Conservation (phyloP, 2,329 filamentous ascomycete species). For the Chaetomium olivaceum region DNA sequence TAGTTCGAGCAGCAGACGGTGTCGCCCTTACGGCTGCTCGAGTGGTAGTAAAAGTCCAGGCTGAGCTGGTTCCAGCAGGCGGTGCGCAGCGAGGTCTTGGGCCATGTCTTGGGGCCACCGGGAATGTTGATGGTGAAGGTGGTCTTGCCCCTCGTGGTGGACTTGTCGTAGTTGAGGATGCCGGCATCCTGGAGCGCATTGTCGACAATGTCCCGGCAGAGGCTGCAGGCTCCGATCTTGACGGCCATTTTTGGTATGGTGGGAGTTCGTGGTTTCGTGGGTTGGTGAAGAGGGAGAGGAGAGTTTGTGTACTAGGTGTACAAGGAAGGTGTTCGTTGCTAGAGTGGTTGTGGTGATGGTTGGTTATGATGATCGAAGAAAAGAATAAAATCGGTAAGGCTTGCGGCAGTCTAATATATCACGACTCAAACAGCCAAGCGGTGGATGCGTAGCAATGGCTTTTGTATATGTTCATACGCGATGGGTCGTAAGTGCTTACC, state of each 20-base stretch:
- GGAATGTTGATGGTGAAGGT: conserved; percentile 3
- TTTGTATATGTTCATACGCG: too few relatives aligned
- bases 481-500: too few relatives aligned
- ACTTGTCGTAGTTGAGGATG: not conserved
- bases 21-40: not conserved
- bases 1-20: conserved; percentile 4
- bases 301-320: too few relatives aligned
- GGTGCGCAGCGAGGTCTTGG: not conserved
- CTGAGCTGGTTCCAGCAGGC: conserved; percentile 3
- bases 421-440: not conserved
- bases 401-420: not conserved
- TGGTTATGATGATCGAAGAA: not conserved
- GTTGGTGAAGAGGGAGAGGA: not conserved
- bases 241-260: not conserved
- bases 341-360: not conserved
- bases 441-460: not conserved
- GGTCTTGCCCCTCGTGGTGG: not conserved
- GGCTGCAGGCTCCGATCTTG: conserved; percentile 4
- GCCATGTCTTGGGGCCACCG: not conserved
- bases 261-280: not conserved
- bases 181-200: not conserved
- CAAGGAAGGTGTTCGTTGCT: not conserved
- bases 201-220: not conserved
- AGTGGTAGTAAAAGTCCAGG: conserved; percentile 2
- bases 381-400: not conserved